Percentiles rank a stretch among this genome's conserved stretches.
Conservation (phyloP, 106 monocot genomes). For the Dendrobium nobile region DNA sequence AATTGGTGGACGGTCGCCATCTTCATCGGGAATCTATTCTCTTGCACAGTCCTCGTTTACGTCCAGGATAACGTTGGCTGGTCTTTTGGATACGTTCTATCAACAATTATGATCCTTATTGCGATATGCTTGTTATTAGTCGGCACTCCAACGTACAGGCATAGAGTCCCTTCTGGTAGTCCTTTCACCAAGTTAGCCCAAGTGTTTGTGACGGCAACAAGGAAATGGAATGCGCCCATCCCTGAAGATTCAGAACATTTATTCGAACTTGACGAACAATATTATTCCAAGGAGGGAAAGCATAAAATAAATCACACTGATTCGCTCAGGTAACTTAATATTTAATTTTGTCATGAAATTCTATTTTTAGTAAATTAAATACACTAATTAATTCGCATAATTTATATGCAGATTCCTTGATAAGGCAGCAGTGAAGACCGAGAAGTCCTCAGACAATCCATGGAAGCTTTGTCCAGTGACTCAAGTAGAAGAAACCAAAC, state of each 20-base stretch:
- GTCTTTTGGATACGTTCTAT: conserved; percentile 9
- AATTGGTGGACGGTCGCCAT: conserved; percentile 99
- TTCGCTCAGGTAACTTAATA: conserved; percentile 8
- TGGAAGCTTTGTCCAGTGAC: conserved; percentile 46
- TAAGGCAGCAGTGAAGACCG: conserved; percentile 43
- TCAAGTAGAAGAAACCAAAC: conserved; percentile 63
- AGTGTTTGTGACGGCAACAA: conserved; percentile 25
- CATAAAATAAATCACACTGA: conserved; percentile 17
- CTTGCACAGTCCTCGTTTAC: conserved; percentile 65
- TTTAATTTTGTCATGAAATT: background rate
- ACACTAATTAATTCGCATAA: no score
- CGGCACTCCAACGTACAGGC: conserved; percentile 35
- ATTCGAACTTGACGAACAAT: conserved; percentile 17
- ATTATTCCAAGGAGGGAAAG: conserved; percentile 15
- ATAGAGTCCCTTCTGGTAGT: conserved; percentile 30
- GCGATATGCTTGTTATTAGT: background rate
- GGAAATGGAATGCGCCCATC: conserved; percentile 34
- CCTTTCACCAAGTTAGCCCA: conserved; percentile 32
- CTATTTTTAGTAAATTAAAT: background rate
- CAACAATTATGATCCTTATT: background rate
- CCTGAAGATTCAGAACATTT: conserved; percentile 23
- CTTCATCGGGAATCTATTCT: conserved; percentile 72
- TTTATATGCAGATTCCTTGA: conserved; percentile 32
- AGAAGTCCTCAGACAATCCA: background rate
- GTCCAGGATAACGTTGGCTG: conserved; percentile 66